These are phyloP conservation scores for Maudiozyma serrabonitensis DNA, from an alignment of 805 yeast genomes.

Conservation along the genomic window DNA sequence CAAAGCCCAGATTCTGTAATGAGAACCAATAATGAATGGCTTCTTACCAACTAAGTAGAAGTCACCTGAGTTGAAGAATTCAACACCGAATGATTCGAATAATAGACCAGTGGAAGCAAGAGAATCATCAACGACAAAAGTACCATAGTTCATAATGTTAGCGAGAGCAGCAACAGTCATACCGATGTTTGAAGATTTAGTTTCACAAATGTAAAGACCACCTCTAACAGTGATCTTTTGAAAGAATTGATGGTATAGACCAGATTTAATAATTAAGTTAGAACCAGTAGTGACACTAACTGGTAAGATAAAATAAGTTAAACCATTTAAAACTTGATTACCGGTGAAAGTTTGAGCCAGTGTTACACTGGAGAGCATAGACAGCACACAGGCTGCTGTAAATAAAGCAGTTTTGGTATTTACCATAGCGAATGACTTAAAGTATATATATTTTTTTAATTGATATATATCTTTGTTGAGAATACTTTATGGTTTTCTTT, in stretches of 20 bases:
- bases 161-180: background rate
- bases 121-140: conserved; percentile 2
- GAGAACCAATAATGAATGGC: conserved; percentile 1
- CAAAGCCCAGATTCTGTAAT: background rate
- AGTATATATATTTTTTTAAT: background rate
- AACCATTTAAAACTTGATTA: background rate
- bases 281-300: background rate
- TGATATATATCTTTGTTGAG: background rate
- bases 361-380: background rate
- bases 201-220: conserved; percentile 2
- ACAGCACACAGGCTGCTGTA: conserved; percentile 1
- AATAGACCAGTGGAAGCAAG: conserved; percentile 1
- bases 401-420: background rate
- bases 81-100: background rate
- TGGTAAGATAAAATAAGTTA: conserved; percentile 1
- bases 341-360: conserved; percentile 3
- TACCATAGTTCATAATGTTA: conserved; percentile 4
- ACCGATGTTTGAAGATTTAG: background rate
- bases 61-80: conserved; percentile 3
- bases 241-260: conserved; percentile 1
- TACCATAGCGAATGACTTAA: background rate
- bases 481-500: background rate
- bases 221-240: background rate
- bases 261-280: conserved; percentile 2
- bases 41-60: background rate